Evolutionary conservation across 2,329 filamentous ascomycete genomes (phyloP).

Genomic region (Paraphoma sp.): DNA sequence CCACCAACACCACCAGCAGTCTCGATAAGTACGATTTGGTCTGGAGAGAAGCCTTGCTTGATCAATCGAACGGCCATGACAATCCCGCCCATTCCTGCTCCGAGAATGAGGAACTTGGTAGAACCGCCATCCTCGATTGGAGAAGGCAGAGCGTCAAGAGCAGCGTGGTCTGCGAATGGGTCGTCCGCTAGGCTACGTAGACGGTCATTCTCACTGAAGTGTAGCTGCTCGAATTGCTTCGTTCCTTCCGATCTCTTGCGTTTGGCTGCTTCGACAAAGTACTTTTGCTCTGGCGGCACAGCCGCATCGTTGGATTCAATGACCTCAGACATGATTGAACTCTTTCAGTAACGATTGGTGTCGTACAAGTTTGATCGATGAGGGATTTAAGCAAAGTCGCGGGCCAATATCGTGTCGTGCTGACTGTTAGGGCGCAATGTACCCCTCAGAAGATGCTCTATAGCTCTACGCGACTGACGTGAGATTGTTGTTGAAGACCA

Average conservation of each 20-base stretch:
- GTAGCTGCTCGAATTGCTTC: conserved; percentile 17
- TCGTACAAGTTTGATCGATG: too few relatives aligned
- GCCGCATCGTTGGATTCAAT: conserved; percentile 11
- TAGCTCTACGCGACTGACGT: not conserved
- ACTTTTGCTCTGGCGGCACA: conserved; percentile 17
- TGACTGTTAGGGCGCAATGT: not conserved
- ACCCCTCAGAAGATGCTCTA: not conserved
- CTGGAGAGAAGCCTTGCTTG: conserved; percentile 38
- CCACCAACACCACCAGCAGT: conserved; percentile 55
- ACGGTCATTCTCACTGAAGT: conserved; percentile 16
- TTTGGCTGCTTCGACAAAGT: conserved; percentile 19
- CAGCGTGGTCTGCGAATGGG: conserved; percentile 19
- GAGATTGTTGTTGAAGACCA: not conserved
- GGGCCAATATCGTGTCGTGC: not conserved
- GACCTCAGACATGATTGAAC: not conserved
- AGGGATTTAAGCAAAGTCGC: too few relatives aligned
- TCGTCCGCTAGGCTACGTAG: conserved; percentile 17
- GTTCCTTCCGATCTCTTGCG: conserved; percentile 16
- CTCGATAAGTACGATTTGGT: conserved; percentile 50
- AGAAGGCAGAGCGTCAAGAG: conserved; percentile 14
- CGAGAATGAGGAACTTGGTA: conserved; percentile 43
- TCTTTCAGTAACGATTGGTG: not conserved
- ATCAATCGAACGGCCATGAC: conserved; percentile 48
- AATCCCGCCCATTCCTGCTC: conserved; percentile 51
- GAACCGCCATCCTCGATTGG: conserved; percentile 7